Conservation (phyloP, 73 alveolate genomes). For the Halteria grandinella region DNA sequence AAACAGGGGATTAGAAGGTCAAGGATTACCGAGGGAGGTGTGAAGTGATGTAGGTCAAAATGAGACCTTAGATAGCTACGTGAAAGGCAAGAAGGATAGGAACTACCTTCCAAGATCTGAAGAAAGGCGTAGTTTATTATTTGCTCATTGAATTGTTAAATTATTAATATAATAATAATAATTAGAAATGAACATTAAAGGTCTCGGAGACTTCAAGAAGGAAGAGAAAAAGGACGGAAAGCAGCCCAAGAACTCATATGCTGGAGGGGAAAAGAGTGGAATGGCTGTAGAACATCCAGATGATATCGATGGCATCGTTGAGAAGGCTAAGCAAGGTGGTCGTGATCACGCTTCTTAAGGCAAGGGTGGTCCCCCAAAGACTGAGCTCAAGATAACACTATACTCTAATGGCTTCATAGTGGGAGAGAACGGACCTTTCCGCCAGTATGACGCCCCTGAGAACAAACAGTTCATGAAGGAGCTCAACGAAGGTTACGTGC, state of each 20-base stretch:
- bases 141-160: no score
- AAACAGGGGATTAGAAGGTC: no score
- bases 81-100: no score
- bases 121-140: no score
- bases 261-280: slow-evolving; percentile 84
- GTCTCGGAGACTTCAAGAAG: slow-evolving; percentile 55
- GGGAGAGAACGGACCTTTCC: slow-evolving; percentile 84
- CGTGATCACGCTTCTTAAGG: slow-evolving; percentile 18
- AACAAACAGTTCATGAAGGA: slow-evolving; percentile 76
- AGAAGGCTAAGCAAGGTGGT: slow-evolving; percentile 65
- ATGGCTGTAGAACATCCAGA: slow-evolving; percentile 73
- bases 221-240: slow-evolving; percentile 54
- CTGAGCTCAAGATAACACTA: slow-evolving; percentile 68
- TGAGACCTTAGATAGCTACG: no score
- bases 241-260: slow-evolving; percentile 71
- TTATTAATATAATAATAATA: no score
- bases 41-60: no score
- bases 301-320: slow-evolving; percentile 66
- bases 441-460: slow-evolving; percentile 71
- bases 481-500: slow-evolving; percentile 78
- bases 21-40: no score
- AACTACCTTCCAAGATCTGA: no score
- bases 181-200: slow-evolving; percentile 55
- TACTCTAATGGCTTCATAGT: slow-evolving; percentile 79
- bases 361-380: slow-evolving; percentile 23